Evolutionary conservation across 1,284 basidiomycete genomes (phyloP).

Genomic region (Ganoderma multipileum): DNA sequence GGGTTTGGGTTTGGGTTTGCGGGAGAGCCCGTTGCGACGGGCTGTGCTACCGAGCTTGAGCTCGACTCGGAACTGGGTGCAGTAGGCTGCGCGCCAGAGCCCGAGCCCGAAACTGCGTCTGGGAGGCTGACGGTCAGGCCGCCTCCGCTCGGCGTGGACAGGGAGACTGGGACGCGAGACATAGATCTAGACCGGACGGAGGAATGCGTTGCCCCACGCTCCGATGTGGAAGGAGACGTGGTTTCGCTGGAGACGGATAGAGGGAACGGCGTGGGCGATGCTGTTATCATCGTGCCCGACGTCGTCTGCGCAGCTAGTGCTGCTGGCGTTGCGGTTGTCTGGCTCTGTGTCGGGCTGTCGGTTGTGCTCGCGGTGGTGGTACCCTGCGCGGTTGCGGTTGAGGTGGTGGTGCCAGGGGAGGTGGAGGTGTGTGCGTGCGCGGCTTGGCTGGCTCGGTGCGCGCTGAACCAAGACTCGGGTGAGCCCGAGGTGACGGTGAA

Average conservation of each 20-base stretch:
- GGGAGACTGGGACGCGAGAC: background rate
- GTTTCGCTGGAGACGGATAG: no score
- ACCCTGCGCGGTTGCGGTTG: background rate
- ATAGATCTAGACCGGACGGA: no score
- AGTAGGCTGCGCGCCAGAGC: no score
- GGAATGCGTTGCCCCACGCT: background rate
- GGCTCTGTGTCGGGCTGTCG: background rate
- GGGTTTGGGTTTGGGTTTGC: no score
- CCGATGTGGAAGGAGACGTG: no score
- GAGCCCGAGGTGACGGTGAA: no score
- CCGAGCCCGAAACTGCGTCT: background rate
- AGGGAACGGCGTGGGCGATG: no score
- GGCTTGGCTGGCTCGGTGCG: background rate
- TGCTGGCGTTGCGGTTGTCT: background rate
- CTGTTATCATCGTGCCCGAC: no score
- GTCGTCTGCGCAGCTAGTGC: background rate
- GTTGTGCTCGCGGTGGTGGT: background rate
- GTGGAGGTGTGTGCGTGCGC: background rate
- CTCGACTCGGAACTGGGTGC: no score
- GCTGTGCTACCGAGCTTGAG: no score
- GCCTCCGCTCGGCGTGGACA: background rate
- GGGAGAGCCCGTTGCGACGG: no score
- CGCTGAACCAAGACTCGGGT: background rate
- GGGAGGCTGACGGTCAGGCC: background rate
- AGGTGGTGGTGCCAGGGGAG: background rate